Evolutionary conservation across 192 early-diverging fungal genomes (phyloP).

Genomic region (Podila minutissima): DNA sequence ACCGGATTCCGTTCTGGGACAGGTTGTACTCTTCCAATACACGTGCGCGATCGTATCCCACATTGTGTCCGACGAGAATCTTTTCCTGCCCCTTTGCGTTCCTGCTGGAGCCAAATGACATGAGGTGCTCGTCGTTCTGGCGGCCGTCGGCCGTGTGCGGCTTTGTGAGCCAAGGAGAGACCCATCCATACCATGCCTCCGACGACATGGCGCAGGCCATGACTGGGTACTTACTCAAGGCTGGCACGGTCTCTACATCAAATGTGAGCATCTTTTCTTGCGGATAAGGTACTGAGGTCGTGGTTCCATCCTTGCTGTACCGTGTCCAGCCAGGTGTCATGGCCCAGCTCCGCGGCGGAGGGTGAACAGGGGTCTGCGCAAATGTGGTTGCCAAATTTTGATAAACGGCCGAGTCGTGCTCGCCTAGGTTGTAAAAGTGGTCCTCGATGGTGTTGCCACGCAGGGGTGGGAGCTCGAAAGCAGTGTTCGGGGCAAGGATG

Average conservation of each 20-base stretch:
- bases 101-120: conserved; percentile 33
- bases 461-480: conserved; percentile 49
- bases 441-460: conserved; percentile 66
- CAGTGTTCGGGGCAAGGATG: conserved; percentile 44
- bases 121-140: conserved; percentile 29
- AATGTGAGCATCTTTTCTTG: conserved; percentile 79
- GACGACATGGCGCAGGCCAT: conserved; percentile 82
- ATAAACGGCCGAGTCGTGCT: conserved; percentile 68
- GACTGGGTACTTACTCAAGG: conserved; percentile 76
- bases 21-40: conserved; percentile 87
- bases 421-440: conserved; percentile 82
- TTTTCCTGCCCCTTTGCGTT: conserved; percentile 27
- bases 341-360: conserved; percentile 64
- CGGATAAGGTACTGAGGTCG: conserved; percentile 57
- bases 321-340: conserved; percentile 82
- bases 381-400: conserved; percentile 61
- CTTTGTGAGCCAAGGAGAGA: conserved; percentile 77
- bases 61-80: conserved; percentile 87
- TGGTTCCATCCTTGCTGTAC: conserved; percentile 65
- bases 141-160: conserved; percentile 11
- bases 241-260: conserved; percentile 85
- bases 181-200: conserved; percentile 92
- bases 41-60: conserved; percentile 91
- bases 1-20: conserved; percentile 65
- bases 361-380: conserved; percentile 51